Evolutionary conservation across 441 rosid genomes (phyloP).

Genomic region (Euphorbia schlechtendalii): DNA sequence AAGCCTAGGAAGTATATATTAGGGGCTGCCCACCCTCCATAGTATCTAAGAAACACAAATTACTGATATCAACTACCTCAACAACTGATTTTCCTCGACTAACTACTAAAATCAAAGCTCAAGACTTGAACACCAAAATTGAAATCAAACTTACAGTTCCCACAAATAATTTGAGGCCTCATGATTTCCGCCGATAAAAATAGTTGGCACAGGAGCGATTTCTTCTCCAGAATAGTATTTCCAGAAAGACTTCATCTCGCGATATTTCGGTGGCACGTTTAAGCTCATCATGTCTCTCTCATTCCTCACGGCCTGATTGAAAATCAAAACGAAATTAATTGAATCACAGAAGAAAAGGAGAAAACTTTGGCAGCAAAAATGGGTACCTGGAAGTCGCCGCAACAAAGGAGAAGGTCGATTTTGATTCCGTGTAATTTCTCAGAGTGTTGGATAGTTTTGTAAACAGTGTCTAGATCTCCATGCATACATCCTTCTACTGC

Average conservation of each 20-base stretch:
- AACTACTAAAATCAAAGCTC: not conserved
- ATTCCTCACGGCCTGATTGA: conserved; percentile 63
- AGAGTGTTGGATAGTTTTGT: conserved; percentile 47
- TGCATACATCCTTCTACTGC: conserved; percentile 97
- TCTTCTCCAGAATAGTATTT: conserved; percentile 77
- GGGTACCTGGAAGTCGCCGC: conserved; percentile 82
- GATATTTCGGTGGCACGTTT: conserved; percentile 62
- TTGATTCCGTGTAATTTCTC: conserved; percentile 50
- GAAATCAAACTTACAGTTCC: conserved; percentile 52
- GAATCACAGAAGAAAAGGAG: not conserved
- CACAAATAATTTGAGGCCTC: conserved; percentile 95
- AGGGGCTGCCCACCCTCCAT: conserved; percentile 93
- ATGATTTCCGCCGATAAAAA: conserved; percentile 93
- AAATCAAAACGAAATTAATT: conserved; percentile 1
- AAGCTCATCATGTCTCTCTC: conserved; percentile 78
- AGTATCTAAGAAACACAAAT: conserved; percentile 42
- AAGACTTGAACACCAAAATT: not conserved
- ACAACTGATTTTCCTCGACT: not conserved
- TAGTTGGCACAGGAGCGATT: conserved; percentile 78
- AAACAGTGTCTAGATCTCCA: conserved; percentile 82
- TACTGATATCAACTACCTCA: not conserved
- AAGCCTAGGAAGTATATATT: conserved; percentile 75
- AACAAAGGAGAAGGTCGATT: conserved; percentile 88
- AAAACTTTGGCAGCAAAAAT: conserved; percentile 3
- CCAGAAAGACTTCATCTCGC: conserved; percentile 87